Evolutionary conservation across 108 stramenopile species (phyloP), one percentile per base, ranked within the genome.

Genomic region (Cyclostephanos tholiformis): DNA sequence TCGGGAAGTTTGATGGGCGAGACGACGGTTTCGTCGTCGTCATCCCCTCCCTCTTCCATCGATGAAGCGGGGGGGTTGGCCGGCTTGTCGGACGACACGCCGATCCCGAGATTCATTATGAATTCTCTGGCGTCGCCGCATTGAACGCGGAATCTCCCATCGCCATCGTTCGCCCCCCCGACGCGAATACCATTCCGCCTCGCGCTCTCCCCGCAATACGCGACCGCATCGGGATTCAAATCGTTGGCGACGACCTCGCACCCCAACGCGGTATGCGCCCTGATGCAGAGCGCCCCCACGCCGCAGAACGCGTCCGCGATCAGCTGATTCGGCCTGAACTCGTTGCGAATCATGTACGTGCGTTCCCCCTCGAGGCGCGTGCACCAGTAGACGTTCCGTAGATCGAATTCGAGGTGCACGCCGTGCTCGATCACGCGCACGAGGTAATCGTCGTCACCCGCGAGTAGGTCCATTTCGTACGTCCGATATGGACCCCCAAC

Each of bases 261-360:
- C 56, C 82, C 71, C 55, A 82, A 69, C 58, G 74, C 76, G 19
- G 71, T 73, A 8, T 80, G 88, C 9, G 96, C 65, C 22, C 95
- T 86, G 10, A 98, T 63, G 46, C 94, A 95, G 29, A 98, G 87
- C 6, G 99, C 97, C 1, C 99, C 99, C 1, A 97, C 97, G 16
- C 99, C 99, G 49, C 93, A 96, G 85, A 97, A 95, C 43, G 92
- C 87, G 75, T 98, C 98, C 8, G 95, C 95, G 17, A 99, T 85
- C 1, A 90, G 69, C 26, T 69, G 77, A 60, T 75, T 71, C 16
- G 66, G 52, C 56, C 71, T 20, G 75, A 96, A 85, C 35, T 86
- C 83, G 17, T 84, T 70, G 20, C 86, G 50, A 13, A 98, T 68
- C 56, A 95, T 76, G 27, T 85, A 80, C 16, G 86, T 85, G 32